Conservation (phyloP, 2,329 filamentous ascomycete genomes). For the Trichoderma brevicompactum region DNA sequence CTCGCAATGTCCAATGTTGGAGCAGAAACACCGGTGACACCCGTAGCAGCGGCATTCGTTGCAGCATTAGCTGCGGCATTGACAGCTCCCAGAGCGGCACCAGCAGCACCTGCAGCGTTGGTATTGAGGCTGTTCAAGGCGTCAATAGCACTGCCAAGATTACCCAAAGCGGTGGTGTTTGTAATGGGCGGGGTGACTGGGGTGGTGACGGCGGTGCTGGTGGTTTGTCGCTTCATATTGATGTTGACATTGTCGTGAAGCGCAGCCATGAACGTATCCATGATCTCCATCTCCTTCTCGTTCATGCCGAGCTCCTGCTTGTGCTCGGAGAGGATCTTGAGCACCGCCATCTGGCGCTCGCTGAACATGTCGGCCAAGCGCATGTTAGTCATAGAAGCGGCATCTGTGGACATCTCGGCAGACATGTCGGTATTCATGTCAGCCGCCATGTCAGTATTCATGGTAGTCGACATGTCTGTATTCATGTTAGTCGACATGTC, state of each 20-base stretch:
- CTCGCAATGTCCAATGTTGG: background rate
- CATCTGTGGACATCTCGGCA: background rate
- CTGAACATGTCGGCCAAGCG: background rate
- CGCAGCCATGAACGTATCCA: conserved; percentile 14
- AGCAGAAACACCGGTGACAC: too few species aligned
- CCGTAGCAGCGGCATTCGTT: background rate
- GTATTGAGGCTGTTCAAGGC: background rate
- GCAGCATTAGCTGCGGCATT: background rate
- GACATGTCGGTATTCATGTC: background rate
- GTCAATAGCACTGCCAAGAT: background rate
- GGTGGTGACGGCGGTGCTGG: background rate
- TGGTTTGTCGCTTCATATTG: background rate
- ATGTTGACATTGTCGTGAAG: background rate
- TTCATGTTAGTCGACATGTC: background rate
- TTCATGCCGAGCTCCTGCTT: conserved; percentile 9
- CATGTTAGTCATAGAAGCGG: background rate
- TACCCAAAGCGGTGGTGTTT: background rate
- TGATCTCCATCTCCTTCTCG: conserved; percentile 2
- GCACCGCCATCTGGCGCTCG: conserved; percentile 19
- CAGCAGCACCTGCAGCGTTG: background rate
- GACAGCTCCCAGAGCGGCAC: background rate
- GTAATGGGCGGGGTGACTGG: background rate
- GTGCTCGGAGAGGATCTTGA: conserved; percentile 18
- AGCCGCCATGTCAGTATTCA: background rate
- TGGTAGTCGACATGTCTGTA: too few species aligned